These are phyloP conservation scores for Alternaria postmessia DNA, from an alignment of 2,329 filamentous ascomycete genomes.

Conservation along the genomic window DNA sequence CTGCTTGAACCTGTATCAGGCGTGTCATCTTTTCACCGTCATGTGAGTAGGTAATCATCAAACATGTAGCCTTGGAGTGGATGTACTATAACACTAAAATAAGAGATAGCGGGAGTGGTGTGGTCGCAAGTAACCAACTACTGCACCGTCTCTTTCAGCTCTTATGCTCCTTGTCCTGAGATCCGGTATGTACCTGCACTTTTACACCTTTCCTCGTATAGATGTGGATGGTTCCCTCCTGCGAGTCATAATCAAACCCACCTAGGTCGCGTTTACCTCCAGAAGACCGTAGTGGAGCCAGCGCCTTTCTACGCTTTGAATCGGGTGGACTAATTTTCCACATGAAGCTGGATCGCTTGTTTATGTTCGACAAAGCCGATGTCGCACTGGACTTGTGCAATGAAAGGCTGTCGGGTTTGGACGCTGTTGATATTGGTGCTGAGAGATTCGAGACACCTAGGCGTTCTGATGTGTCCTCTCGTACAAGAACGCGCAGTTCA, in stretches of 20 bases:
- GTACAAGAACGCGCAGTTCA: conserved; percentile 27
- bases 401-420: no score
- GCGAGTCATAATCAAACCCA: conserved; percentile 28
- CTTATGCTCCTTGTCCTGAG: background rate
- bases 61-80: background rate
- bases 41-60: background rate
- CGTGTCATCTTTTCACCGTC: background rate
- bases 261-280: conserved; percentile 22
- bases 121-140: background rate
- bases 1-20: background rate
- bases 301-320: conserved; percentile 26
- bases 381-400: background rate
- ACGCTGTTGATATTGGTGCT: background rate
- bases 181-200: conserved; percentile 24
- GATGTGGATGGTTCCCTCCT: conserved; percentile 26
- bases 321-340: conserved; percentile 29
- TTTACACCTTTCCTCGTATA: conserved; percentile 26
- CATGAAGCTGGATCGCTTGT: conserved; percentile 15
- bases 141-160: background rate
- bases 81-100: background rate
- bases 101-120: background rate
- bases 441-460: background rate
- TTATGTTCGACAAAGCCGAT: background rate
- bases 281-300: conserved; percentile 21
- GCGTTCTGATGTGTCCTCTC: conserved; percentile 30